Conservation (phyloP, 164 flowering plant genomes). For the Taxillus chinensis region DNA sequence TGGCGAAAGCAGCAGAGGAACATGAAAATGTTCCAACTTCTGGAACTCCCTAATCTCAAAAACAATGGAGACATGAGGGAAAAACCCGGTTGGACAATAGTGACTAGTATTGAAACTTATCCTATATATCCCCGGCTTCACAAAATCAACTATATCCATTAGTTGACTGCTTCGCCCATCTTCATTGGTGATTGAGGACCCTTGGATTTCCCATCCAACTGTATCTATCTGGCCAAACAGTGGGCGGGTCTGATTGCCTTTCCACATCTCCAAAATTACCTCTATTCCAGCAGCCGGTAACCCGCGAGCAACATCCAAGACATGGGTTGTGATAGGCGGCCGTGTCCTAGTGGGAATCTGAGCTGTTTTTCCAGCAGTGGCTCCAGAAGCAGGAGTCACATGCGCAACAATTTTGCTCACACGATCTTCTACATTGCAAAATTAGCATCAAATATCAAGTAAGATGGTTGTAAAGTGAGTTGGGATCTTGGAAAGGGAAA, state of each 20-base stretch:
- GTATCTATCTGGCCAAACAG: conserved; percentile 23
- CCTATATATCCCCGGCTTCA: conserved; percentile 62
- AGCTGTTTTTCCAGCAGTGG: conserved; percentile 21
- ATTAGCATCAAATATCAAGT: not conserved
- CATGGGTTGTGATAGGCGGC: conserved; percentile 93
- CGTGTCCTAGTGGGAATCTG: conserved; percentile 40
- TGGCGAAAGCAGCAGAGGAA: conserved; percentile 85
- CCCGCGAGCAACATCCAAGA: conserved; percentile 75
- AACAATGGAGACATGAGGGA: conserved; percentile 76
- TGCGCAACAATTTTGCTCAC: conserved; percentile 63
- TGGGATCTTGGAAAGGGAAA: no score
- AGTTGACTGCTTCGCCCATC: conserved; percentile 84
- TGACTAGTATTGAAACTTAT: conserved; percentile 84
- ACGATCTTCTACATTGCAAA: conserved; percentile 64
- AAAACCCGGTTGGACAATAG: conserved; percentile 67
- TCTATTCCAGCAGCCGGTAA: conserved; percentile 74
- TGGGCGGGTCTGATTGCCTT: conserved; percentile 33
- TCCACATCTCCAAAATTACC: conserved; percentile 67
- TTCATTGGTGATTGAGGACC: conserved; percentile 59
- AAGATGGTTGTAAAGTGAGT: not conserved
- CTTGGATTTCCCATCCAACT: conserved; percentile 42
- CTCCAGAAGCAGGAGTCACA: conserved; percentile 33
- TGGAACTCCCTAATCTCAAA: conserved; percentile 79
- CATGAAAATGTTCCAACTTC: conserved; percentile 78
- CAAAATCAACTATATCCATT: conserved; percentile 47